phyloP scores from a whole-genome alignment of 768 basidiomycete genomes.

The Steccherinum ochraceum region DNA sequence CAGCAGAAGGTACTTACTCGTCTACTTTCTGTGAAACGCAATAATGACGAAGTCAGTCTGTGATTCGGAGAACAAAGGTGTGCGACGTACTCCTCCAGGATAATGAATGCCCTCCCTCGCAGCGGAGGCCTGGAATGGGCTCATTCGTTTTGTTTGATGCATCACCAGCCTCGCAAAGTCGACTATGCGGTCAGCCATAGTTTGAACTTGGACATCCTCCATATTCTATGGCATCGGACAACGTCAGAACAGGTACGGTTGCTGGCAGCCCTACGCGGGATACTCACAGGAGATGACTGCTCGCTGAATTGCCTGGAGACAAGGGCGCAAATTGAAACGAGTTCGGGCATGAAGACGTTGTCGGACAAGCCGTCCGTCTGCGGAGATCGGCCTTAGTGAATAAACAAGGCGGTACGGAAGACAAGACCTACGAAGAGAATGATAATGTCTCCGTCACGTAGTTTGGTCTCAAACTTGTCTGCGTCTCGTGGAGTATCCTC shows the following conservation, averaged over 20 bases:
- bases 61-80: background rate
- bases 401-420: background rate
- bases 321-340: slow-evolving; percentile 63
- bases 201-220: slow-evolving; percentile 59
- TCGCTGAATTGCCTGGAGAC: slow-evolving; percentile 37
- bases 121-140: slow-evolving; percentile 72
- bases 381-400: background rate
- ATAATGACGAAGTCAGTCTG: slow-evolving; percentile 6
- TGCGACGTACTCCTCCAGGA: slow-evolving; percentile 62
- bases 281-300: background rate
- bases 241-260: too few species aligned
- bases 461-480: slow-evolving; percentile 36
- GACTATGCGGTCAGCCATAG: slow-evolving; percentile 67
- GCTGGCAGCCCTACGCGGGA: background rate
- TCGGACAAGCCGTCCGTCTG: slow-evolving; percentile 54
- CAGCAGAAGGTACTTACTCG: too few species aligned
- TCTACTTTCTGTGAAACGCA: slow-evolving; percentile 59
- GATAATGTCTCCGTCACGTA: slow-evolving; percentile 48
- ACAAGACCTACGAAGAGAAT: slow-evolving; percentile 37
- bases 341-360: slow-evolving; percentile 60
- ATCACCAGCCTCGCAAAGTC: slow-evolving; percentile 67
- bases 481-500: slow-evolving; percentile 38
- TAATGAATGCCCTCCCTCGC: slow-evolving; percentile 58
- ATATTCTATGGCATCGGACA: slow-evolving; percentile 23
- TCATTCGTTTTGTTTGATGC: slow-evolving; percentile 54